These are phyloP conservation scores for Setaria italica DNA, from an alignment of 202 grass and related monocot species.

Conservation along the genomic window DNA sequence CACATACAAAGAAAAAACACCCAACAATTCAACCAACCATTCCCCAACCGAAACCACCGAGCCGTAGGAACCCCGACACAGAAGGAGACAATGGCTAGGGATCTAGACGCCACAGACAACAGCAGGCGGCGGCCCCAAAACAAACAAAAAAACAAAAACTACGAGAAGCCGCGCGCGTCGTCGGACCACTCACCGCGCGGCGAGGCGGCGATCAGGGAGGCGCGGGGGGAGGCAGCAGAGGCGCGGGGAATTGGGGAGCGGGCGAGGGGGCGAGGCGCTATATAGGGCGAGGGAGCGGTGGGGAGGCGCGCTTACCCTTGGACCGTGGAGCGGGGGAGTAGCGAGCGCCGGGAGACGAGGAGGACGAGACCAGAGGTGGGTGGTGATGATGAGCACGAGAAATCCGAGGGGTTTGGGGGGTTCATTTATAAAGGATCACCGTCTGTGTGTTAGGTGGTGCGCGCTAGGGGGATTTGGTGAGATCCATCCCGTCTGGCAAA, in stretches of 20 bases:
- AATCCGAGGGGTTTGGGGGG: conserved; percentile 19
- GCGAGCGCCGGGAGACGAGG: conserved; percentile 47
- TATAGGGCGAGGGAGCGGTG: conserved; percentile 31
- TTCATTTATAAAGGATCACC: conserved; percentile 60
- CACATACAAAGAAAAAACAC: neutral
- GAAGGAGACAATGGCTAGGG: neutral
- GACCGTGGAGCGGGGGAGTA: conserved; percentile 49
- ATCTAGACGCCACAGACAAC: neutral
- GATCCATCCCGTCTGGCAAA: conserved; percentile 5
- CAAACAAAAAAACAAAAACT: neutral
- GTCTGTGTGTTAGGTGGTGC: conserved; percentile 8
- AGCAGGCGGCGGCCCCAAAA: neutral
- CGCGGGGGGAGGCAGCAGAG: neutral
- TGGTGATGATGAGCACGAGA: conserved; percentile 48
- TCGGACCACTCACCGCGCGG: conserved; percentile 23
- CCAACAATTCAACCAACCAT: neutral
- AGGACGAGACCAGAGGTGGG: conserved; percentile 14
- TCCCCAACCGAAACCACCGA: neutral
- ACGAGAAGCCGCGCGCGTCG: neutral
- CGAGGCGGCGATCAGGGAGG: conserved; percentile 11
- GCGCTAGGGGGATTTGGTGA: neutral
- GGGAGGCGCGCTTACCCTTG: conserved; percentile 62
- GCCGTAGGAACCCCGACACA: neutral
- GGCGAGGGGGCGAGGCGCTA: neutral
- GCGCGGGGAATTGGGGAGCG: conserved; percentile 6